Evolutionary conservation across 2,329 filamentous ascomycete species (phyloP), one percentile per base, ranked within the genome.

Genomic region (Shiraia bambusicola): DNA sequence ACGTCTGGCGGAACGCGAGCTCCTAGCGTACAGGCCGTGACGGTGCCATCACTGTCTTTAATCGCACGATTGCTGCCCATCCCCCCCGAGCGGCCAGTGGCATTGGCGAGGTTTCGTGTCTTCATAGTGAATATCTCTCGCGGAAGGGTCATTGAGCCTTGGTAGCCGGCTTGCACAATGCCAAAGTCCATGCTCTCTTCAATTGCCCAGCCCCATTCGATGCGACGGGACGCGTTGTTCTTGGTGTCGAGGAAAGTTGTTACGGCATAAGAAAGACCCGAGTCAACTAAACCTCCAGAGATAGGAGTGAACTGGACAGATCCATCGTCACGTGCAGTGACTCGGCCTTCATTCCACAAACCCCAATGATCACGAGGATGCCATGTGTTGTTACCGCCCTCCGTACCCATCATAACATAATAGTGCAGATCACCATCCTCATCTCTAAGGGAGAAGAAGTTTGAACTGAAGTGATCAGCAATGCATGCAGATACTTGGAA

Each of bases 181-280:
- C 58, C 69, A 54, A 72, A 74, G 40, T 67, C 57, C 33, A 67
- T 68, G 37, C 69, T 61, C 42, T 75, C 72, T 39, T 76, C 73
- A 4, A 66, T 69, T 2, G 69, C 64, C 73, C 72, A 76, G 4
- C 71, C 72, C 63, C 70, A 75, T 38, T 74, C 71, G 12, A 76
- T 67, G 31, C 73, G 71, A 14, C 73, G 69, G 13, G 32, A 35
- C 2, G 31, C 31, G 49, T 74, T 65, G 59, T 73, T 68, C 66
- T 75, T 76, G 19, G 70, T 70, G 49, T 76, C 72, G 47, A 72
- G 69, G 66, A 76, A 75, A 49, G 67, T 72, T 6, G 70, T 71
- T 3, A 75, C 62, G 5, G 72, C 73, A 42, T 76, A 76, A 4
- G 69, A 62, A 5, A 69, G 54, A 36, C 72, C 73, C 51, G 70